Base-by-base conservation (phyloP, 2,329 filamentous ascomycete species). In the Penicillium palitans region DNA sequence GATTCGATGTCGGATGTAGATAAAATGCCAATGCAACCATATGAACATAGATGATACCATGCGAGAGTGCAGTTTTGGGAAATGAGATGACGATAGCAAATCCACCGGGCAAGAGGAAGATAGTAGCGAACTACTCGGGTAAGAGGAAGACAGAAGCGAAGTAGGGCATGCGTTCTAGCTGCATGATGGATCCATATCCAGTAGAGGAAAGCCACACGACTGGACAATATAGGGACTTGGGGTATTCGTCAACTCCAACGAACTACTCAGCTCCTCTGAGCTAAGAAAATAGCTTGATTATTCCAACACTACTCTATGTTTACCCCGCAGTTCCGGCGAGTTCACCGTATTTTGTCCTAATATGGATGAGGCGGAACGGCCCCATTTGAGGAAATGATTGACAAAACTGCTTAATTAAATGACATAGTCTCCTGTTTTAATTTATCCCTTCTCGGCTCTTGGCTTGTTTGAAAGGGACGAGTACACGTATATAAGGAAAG, bases 1-100 rank as follows among this genome's bases (percentile, higher is more conserved):
- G 61, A 65, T 52, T 51, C 55, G 39, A 64, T 57, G 59, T 53
- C 25, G 52, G 35, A 58, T 60, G 51, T 60, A 57, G 9, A 64
- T 56, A 61, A 42, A 35, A 40, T n/a, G 21, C 21, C n/a, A 57
- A 48, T 46, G 27, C 37, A 35, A 35, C 39, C n/a, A 35, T 55
- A 48, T 33, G 19, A 51, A 42, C 31, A 45, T 48, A 44, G 25
- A 40, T n/a, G 49, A 62, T 50, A 51, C 42, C 19, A 42, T 27
- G 27, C 2, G 35, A 48, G 46, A 42, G 45, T 24, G 37, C 37
- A 42, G 29, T 24, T 2, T 45, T 2, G 27, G 19, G 2, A 15
- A 19, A 4, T 15, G 13, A 25, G 19, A 33, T 29, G 41, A 17
- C 13, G 31, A 27, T 33, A 29, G 31, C n/a, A 24, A n/a, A 45